Conservation (phyloP, 129 eudicot genomes). For the Flaveria trinervia region DNA sequence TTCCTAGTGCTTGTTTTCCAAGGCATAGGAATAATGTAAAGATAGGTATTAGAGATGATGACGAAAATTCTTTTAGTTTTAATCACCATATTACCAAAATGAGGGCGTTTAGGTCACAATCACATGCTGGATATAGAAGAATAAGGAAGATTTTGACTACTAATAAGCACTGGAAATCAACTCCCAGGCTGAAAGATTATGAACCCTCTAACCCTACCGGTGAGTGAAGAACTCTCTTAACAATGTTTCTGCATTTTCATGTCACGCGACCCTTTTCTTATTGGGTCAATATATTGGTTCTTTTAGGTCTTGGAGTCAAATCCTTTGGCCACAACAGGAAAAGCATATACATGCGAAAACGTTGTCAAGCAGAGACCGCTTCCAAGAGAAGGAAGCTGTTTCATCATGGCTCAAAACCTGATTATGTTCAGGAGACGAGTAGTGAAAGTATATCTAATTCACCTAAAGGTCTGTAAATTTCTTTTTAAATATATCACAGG, state of each 20-base stretch:
- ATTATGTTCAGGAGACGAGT: slow-evolving; percentile 61
- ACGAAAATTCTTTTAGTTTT: slow-evolving; percentile 69
- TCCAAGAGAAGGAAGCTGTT: slow-evolving; percentile 64
- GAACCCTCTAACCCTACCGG: slow-evolving; percentile 49
- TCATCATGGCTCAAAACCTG: slow-evolving; percentile 41
- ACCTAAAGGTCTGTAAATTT: slow-evolving; percentile 52
- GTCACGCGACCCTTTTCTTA: not conserved
- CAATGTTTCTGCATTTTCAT: not conserved
- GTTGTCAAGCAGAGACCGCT: slow-evolving; percentile 45
- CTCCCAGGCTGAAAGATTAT: slow-evolving; percentile 68
- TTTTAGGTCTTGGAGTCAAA: slow-evolving; percentile 59
- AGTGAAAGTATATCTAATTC: slow-evolving; percentile 73
- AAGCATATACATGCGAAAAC: slow-evolving; percentile 40
- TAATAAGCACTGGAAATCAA: slow-evolving; percentile 66
- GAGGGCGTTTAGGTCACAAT: slow-evolving; percentile 60
- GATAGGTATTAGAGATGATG: slow-evolving; percentile 81
- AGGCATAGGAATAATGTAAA: slow-evolving; percentile 69
- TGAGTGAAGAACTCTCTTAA: slow-evolving; percentile 40
- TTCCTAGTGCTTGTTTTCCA: slow-evolving; percentile 56
- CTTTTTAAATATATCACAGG: not conserved
- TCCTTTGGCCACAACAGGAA: slow-evolving; percentile 50
- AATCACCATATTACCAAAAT: slow-evolving; percentile 50
- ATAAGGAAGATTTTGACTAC: slow-evolving; percentile 61
- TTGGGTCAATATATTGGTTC: not conserved
- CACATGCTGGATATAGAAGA: slow-evolving; percentile 59